phyloP scores from a whole-genome alignment of 257 asterid genomes.

The Parsonsia alboflavescens region DNA sequence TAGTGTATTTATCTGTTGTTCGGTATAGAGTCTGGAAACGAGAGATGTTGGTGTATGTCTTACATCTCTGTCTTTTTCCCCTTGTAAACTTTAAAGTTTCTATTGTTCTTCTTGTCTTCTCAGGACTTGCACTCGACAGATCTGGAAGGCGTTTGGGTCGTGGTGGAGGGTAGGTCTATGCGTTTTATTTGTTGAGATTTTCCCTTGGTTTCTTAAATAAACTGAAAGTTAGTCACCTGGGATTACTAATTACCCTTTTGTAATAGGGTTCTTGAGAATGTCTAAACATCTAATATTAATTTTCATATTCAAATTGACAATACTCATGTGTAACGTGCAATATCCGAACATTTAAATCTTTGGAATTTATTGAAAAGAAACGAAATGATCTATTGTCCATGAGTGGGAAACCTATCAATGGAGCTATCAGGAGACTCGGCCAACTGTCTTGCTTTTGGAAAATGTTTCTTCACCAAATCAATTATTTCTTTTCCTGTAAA shows the following conservation, averaged over 20 bases:
- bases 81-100: background rate
- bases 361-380: background rate
- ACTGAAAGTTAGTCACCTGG: background rate
- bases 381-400: background rate
- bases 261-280: background rate
- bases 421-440: background rate
- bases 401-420: background rate
- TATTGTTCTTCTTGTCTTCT: background rate
- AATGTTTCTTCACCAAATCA: background rate
- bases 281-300: background rate
- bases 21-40: slow-evolving; percentile 9
- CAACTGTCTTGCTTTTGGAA: background rate
- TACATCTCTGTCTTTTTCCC: background rate
- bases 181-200: background rate
- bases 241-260: background rate
- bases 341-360: background rate
- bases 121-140: slow-evolving; percentile 96
- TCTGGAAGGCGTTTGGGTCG: slow-evolving; percentile 93
- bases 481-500: background rate
- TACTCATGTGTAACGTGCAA: no score
- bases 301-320: no score
- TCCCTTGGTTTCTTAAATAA: slow-evolving; percentile 10
- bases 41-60: slow-evolving; percentile 4
- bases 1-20: background rate
- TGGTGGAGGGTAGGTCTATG: slow-evolving; percentile 84